A percentile compares a stretch with the other conserved stretches of the same genome.
Evolutionary conservation across 805 yeast species (phyloP).

Genomic region (Starmerella gropengiesseri): DNA sequence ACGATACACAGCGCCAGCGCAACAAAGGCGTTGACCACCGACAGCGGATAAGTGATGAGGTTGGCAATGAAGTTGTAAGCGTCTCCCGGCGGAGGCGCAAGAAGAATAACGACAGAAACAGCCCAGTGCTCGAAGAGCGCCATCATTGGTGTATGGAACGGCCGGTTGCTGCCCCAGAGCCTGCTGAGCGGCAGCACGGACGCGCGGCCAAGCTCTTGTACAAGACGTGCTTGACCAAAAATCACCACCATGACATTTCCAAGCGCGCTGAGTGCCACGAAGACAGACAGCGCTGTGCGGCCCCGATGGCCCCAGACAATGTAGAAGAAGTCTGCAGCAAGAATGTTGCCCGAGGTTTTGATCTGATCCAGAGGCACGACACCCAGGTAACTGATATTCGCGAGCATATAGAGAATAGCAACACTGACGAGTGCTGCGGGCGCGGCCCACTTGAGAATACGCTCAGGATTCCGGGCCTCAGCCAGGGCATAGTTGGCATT

Average conservation of each 20-base stretch:
- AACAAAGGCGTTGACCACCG: conserved; percentile 58
- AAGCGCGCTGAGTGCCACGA: conserved; percentile 69
- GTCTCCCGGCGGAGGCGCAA: conserved; percentile 81
- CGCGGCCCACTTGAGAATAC: conserved; percentile 60
- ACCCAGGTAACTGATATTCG: conserved; percentile 58
- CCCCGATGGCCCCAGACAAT: conserved; percentile 61
- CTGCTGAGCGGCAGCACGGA: conserved; percentile 65
- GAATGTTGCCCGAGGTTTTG: conserved; percentile 48
- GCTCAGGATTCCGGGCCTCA: conserved; percentile 63
- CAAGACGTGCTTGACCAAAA: conserved; percentile 69
- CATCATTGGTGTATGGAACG: conserved; percentile 61
- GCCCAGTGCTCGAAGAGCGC: conserved; percentile 70
- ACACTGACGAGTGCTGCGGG: conserved; percentile 57
- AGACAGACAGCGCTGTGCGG: conserved; percentile 61
- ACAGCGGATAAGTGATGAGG: conserved; percentile 70
- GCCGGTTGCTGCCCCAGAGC: conserved; percentile 59
- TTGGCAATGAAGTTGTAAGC: conserved; percentile 74
- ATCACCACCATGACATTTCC: conserved; percentile 76
- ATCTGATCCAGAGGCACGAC: conserved; percentile 39
- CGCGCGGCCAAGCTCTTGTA: conserved; percentile 74
- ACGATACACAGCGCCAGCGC: conserved; percentile 53
- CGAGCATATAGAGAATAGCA: conserved; percentile 59
- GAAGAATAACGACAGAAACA: conserved; percentile 58
- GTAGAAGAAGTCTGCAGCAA: conserved; percentile 67
- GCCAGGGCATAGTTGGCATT: conserved; percentile 76